These are phyloP conservation scores for Lachnellula occidentalis DNA, from an alignment of 2,329 filamentous ascomycete species.

Conservation along the genomic window DNA sequence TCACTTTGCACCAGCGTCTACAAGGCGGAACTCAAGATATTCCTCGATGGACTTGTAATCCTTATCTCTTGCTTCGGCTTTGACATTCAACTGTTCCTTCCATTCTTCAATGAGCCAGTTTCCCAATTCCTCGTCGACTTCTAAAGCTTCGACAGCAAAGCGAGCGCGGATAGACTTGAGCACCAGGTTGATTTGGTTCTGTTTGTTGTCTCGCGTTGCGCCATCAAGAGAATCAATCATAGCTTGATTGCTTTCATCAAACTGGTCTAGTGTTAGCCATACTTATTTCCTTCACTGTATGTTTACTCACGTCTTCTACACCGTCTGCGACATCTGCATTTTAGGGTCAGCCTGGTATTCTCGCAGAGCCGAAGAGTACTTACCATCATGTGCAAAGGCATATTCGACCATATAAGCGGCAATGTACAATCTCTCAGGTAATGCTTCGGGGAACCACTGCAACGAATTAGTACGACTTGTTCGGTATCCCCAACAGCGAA, in stretches of 20 bases:
- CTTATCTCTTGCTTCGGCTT: background rate
- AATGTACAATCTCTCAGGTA: background rate
- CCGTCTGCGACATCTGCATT: background rate
- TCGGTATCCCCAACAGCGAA: too few species aligned
- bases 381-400: background rate
- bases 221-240: background rate
- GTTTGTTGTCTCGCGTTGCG: background rate
- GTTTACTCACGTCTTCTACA: background rate
- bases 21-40: background rate
- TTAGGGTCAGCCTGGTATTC: too few species aligned
- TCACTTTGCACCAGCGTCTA: constrained; percentile 1
- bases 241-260: constrained; percentile 1
- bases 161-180: background rate
- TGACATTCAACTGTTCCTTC: background rate
- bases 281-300: too few species aligned
- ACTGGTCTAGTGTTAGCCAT: background rate
- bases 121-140: background rate
- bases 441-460: background rate
- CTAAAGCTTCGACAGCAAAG: background rate
- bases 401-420: background rate
- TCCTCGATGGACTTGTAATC: constrained; percentile 1
- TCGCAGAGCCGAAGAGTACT: background rate
- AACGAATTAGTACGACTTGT: too few species aligned
- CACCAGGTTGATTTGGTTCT: background rate
- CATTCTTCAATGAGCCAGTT: constrained; percentile 1